A percentile compares a stretch with the other conserved stretches of the same genome.
Evolutionary conservation across 257 asterid genomes (phyloP).

Genomic region (Capsicum baccatum): DNA sequence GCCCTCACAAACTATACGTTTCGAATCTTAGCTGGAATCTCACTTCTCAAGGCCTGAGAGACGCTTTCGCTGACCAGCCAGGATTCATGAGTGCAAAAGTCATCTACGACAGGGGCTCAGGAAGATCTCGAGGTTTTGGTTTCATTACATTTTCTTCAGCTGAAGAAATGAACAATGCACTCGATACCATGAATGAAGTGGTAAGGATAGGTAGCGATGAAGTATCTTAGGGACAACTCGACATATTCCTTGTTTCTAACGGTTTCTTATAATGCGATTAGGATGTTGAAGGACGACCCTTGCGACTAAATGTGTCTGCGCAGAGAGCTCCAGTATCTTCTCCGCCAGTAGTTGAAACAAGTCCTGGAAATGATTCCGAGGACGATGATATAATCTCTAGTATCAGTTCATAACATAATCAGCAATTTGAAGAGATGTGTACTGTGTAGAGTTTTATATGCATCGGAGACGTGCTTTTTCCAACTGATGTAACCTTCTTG

Average conservation of each 20-base stretch:
- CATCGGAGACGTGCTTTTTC: neutral
- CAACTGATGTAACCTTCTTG: neutral
- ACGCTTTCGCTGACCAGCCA: constrained; percentile 66
- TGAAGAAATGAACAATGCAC: constrained; percentile 65
- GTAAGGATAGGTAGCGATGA: constrained; percentile 46
- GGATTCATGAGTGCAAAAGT: constrained; percentile 86
- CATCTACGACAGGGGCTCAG: constrained; percentile 69
- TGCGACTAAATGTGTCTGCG: constrained; percentile 67
- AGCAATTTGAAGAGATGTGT: neutral
- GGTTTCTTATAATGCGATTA: constrained; percentile 34
- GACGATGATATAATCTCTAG: constrained; percentile 47
- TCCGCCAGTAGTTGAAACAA: constrained; percentile 36
- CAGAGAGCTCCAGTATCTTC: constrained; percentile 52
- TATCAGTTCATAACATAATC: neutral
- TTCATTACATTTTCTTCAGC: constrained; percentile 75
- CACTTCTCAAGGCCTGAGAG: constrained; percentile 77
- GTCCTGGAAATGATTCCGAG: constrained; percentile 40
- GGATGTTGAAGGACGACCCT: constrained; percentile 86
- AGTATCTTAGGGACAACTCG: neutral
- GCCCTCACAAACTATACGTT: constrained; percentile 78
- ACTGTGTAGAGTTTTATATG: constrained; percentile 21
- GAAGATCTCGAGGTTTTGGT: constrained; percentile 91
- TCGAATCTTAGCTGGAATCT: constrained; percentile 86
- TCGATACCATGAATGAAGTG: constrained; percentile 76
- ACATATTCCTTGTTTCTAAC: constrained; percentile 14